Conservation (phyloP, 129 eudicot species). For the Scalesia atractyloides region DNA sequence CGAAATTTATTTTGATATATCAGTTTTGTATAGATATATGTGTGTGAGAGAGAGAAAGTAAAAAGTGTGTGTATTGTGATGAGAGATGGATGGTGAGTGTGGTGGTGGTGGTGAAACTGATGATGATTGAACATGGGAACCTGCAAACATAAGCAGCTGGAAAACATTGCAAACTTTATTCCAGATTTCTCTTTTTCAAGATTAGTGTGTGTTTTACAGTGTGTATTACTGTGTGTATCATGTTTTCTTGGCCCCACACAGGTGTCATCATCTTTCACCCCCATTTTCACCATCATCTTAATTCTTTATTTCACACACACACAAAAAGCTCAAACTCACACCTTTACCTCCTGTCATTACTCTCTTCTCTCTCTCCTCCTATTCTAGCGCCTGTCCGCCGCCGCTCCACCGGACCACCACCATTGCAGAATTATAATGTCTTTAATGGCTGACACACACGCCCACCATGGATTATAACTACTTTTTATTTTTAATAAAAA, state of each 20-base stretch:
- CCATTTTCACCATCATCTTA: conserved; percentile 33
- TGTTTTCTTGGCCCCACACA: conserved; percentile 31
- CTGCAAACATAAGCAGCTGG: conserved; percentile 24
- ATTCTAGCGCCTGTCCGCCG: conserved; percentile 22
- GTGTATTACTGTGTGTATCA: conserved; percentile 9
- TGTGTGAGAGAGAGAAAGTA: no score
- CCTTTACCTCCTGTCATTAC: conserved; percentile 24
- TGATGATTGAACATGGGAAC: conserved; percentile 43
- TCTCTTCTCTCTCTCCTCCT: conserved; percentile 30
- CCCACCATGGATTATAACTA: conserved; percentile 27
- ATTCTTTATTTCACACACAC: conserved; percentile 11
- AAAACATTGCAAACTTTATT: conserved; percentile 31
- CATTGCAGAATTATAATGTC: conserved; percentile 20
- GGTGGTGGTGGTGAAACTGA: conserved; percentile 39
- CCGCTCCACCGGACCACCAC: conserved; percentile 24
- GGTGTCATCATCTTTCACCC: conserved; percentile 39
- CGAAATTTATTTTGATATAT: no score
- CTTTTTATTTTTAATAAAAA: conserved; percentile 13
- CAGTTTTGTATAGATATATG: no score
- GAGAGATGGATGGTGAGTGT: conserved; percentile 20
- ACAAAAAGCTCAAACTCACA: conserved; percentile 28
- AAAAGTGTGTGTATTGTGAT: no score
- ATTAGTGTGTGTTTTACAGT: conserved; percentile 22
- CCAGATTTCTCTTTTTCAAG: conserved; percentile 32
- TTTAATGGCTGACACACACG: conserved; percentile 46